Evolutionary conservation across 2,329 filamentous ascomycete genomes (phyloP).

Genomic region (Cryphonectria japonica): DNA sequence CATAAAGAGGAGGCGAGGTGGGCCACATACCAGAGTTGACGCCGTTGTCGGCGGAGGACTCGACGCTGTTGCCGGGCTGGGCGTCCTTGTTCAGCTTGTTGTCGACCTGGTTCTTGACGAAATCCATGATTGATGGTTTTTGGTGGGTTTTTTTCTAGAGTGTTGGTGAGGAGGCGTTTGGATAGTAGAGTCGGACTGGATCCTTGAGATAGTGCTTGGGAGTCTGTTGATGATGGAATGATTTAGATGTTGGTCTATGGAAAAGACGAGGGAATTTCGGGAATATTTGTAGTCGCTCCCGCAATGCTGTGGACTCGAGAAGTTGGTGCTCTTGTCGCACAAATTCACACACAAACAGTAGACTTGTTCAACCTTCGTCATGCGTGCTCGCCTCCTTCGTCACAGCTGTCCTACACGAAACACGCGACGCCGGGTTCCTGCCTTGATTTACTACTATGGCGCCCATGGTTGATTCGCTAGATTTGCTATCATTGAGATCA

Average conservation of each 20-base stretch:
- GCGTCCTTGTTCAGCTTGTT: conserved; percentile 30
- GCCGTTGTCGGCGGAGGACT: conserved; percentile 29
- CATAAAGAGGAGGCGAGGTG: too few species aligned
- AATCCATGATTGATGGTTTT: conserved; percentile 17
- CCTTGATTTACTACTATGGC: conserved; percentile 4
- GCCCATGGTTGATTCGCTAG: not conserved
- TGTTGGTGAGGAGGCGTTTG: not conserved
- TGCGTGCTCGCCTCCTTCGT: not conserved
- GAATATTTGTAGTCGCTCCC: conserved; percentile 1
- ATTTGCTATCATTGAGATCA: not conserved
- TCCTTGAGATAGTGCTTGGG: not conserved
- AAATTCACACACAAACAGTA: not conserved
- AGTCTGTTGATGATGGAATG: not conserved
- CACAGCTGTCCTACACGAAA: not conserved
- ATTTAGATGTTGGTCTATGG: not conserved
- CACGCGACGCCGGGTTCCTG: not conserved
- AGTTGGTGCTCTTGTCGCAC: not conserved
- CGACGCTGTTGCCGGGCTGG: conserved; percentile 31
- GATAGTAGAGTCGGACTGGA: not conserved
- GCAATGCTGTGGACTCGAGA: not conserved
- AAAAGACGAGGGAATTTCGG: not conserved
- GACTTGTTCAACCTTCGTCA: conserved; percentile 2
- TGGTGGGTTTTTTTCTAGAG: not conserved
- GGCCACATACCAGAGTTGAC: conserved; percentile 28
- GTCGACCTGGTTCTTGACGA: conserved; percentile 24